A percentile compares a stretch with the other conserved stretches of the same genome.
phyloP scores from a whole-genome alignment of 1,284 basidiomycete genomes.

The Ganoderma resinaceum region DNA sequence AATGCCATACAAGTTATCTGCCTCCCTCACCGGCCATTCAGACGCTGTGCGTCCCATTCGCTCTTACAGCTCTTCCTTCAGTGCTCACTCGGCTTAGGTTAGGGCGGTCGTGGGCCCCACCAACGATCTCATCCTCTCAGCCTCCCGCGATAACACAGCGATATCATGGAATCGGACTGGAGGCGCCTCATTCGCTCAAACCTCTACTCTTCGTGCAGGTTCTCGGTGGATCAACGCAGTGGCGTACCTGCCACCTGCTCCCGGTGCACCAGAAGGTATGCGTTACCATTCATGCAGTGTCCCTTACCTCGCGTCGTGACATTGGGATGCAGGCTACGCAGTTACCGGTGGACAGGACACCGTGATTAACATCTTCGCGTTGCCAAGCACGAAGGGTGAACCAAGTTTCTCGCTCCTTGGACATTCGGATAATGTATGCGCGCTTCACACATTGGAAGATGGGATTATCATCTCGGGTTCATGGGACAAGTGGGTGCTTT shows the following conservation, averaged over 20 bases:
- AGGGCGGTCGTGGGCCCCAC: constrained; percentile 76
- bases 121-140: constrained; percentile 80
- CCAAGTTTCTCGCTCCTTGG: constrained; percentile 86
- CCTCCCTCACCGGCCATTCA: constrained; percentile 74
- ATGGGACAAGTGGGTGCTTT: constrained; percentile 86
- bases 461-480: constrained; percentile 92
- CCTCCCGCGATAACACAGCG: constrained; percentile 89
- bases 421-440: constrained; percentile 92
- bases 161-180: constrained; percentile 81
- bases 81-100: constrained; percentile 58
- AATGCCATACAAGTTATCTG: constrained; percentile 88
- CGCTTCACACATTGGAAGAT: constrained; percentile 73
- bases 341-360: constrained; percentile 88
- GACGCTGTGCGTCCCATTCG: constrained; percentile 67
- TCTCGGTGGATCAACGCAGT: constrained; percentile 86
- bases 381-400: constrained; percentile 64
- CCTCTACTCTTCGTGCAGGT: constrained; percentile 68
- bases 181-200: constrained; percentile 57
- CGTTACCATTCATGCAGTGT: constrained; percentile 11
- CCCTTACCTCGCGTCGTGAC: constrained; percentile 8
- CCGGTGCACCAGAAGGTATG: constrained; percentile 74
- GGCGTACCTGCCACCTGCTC: constrained; percentile 72
- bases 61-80: constrained; percentile 18
- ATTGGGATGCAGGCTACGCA: constrained; percentile 68
- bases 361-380: constrained; percentile 81